Evolutionary conservation across 805 yeast genomes (phyloP), one percentile per base, ranked within the genome.

Genomic region (Kodamaea restingae): DNA sequence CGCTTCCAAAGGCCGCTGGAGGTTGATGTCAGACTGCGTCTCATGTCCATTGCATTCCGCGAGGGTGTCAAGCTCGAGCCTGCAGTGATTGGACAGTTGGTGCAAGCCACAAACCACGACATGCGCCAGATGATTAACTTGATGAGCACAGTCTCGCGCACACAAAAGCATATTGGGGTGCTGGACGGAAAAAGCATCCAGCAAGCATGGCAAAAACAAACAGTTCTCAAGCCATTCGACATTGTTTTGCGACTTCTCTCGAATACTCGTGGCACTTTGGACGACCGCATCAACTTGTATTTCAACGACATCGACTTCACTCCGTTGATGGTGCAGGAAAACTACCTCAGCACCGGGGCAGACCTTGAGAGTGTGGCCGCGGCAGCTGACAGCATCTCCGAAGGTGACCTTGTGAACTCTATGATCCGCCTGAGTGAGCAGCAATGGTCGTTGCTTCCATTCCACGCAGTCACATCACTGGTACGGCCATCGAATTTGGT

Each of bases 261-360:
- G 32, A 65, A 62, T 48, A 64, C 76, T 2, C 61, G 65, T n/a
- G 72, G 75, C 41, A 70, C 80, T 2, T 58, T 91, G 46, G 84
- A 81, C 59, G 95, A 88, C 46, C 85, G 88, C 56, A 81, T 91
- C 53, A 91, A 85, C 51, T 71, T 88, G 38, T 93, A 88, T 56
- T 93, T 93, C 68, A 88, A 88, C 60, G 98, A 93, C 61, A 85
- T 87, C 62, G 96, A 88, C 55, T 84, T 93, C 57, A 81, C 95
- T 1, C 98, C 98, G 4, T 70, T 91, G 45, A 91, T 93, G 98
- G 76, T 93, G 38, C 97, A 91, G 56, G 98, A 93, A 58, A 93
- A 93, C 63, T 93, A 93, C 57, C 60, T 87, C 35, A 64, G 63
- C 25, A 81, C 95, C 0, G 15, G 24, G 14, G 18, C 14, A 11